Percentiles rank a stretch among this genome's conserved stretches.
Evolutionary conservation across 2,329 filamentous ascomycete genomes (phyloP).

Genomic region (Dactylellina drechsleri): DNA sequence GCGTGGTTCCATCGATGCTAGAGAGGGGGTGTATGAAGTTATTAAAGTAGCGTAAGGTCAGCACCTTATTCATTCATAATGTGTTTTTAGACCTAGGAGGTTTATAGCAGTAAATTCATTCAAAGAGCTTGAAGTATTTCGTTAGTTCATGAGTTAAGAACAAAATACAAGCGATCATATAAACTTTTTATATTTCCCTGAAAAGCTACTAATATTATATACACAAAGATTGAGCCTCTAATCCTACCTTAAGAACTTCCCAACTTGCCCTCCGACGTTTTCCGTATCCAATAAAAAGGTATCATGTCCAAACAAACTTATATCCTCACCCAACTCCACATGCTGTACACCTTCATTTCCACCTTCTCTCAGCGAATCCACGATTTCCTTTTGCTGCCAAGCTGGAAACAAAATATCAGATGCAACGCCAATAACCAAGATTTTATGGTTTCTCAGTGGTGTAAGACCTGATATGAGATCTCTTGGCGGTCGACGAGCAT

Average conservation of each 20-base stretch:
- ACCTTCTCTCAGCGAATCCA: slow-evolving; percentile 77
- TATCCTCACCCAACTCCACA: slow-evolving; percentile 90
- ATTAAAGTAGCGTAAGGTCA: no score
- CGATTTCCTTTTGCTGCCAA: slow-evolving; percentile 96
- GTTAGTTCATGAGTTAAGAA: no score
- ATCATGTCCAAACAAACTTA: slow-evolving; percentile 94
- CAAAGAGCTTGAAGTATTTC: no score
- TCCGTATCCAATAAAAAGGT: slow-evolving; percentile 93
- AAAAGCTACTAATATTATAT: no score
- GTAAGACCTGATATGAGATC: slow-evolving; percentile 82
- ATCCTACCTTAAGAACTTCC: slow-evolving; percentile 71
- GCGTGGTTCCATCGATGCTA: no score
- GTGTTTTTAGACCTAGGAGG: no score
- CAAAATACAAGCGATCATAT: no score
- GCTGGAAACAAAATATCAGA: slow-evolving; percentile 97
- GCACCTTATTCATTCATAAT: no score
- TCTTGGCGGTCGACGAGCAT: slow-evolving; percentile 70
- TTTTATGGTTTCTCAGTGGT: slow-evolving; percentile 77
- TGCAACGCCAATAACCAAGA: slow-evolving; percentile 90
- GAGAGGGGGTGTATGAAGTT: no score
- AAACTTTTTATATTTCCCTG: no score
- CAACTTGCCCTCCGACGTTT: slow-evolving; percentile 86
- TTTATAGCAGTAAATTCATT: no score
- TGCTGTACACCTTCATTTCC: slow-evolving; percentile 83
- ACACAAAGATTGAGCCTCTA: no score